Evolutionary conservation across 2,329 filamentous ascomycete species (phyloP), one percentile per base, ranked within the genome.

Genomic region (Aspergillus viridinutans): DNA sequence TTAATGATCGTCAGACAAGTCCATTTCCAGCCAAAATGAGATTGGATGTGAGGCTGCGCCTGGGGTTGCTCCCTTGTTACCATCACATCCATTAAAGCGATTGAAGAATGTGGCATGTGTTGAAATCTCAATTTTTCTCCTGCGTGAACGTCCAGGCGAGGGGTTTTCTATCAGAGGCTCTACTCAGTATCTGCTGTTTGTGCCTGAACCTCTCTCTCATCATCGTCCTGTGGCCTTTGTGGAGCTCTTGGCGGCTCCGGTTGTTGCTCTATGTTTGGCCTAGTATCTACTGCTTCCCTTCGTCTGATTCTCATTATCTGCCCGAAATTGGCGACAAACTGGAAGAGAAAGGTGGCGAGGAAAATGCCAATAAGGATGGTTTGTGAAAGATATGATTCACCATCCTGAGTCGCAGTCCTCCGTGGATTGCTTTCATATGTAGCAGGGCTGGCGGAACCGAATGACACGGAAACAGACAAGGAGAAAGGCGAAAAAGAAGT

Each of bases 391-490:
- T 70, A 68, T 1, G 66, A 63, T 35, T 65, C 62, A 1, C 62
- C 47, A 2, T 58, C 53, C 20, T 58, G 43, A 17, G 14, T 49
- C 17, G 54, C 56, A 9, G 55, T 51, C 12, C 32, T 49, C 25
- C 52, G 55, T 25, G 38, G 45, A 32, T 45, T 52, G 48, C 32
- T 56, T 28, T 53, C 53, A 12, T 54, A 49, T 9, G 57, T 47
- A 0, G 61, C 50, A 10, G 61, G 42, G 4, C 53, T 55, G 7
- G 61, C 53, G 21, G 65, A 55, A 45, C 71, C 68, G 21, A 72
- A 68, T 8, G 71, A 71, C n/a, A 73, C 61, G 0, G 70, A 71
- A 21, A 74, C 64, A 0, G 70, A 74, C 65, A 77, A 69, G 51
- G 69, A 63, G 50, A 76, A 69, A 35, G 69, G 67, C 45, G 73